Base-by-base conservation (phyloP, 2,329 filamentous ascomycete species). In the Aspergillus ruber region DNA sequence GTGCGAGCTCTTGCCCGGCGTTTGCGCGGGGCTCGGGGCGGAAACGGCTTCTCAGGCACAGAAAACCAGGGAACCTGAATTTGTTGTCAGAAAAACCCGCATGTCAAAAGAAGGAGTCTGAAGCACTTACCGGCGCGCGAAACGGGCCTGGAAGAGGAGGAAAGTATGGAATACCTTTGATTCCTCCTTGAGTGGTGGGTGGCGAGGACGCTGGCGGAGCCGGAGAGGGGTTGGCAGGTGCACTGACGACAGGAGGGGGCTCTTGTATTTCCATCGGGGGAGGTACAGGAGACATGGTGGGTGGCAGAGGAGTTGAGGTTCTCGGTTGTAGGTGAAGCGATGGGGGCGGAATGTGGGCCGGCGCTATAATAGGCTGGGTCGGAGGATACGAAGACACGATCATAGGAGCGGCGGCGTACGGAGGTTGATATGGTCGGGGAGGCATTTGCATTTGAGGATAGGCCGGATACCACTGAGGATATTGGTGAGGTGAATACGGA, bases 61-160 rank as follows among this genome's bases (percentile, higher is more conserved):
- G 80, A 84, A 29, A 80, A 72, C 81, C 81, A 84, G 9, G 81
- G 81, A 17, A 84, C 66, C 74, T 78, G 53, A 23, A 49, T 38
- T 7, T 36, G 44, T 6, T 41, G 45, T 62, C 44, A 60, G 52
- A 35, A 15, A 18, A 17, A 6, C 10, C 40, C 13, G 23, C 12
- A 9, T 8, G 38, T 4, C 20, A 44, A 20, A 40, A 35, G 10
- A 6, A 33, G 23, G 27, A 15, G 5, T 20, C 38, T 23, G 20
- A 20, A 20, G 6, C 29, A 61, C 71, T 66, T 64, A 76, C 74
- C 10, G 72, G 69, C 49, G 78, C 74, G 50, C 73, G 71, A 59
- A 74, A 81, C 2, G 75, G 74, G 59, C 69, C 72, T 44, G 57
- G 57, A 13, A 63, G 56, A 40, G 62, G 56, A 5, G 57, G 50